phyloP scores from a whole-genome alignment of 345 rosid species.

The Linum trigynum region DNA sequence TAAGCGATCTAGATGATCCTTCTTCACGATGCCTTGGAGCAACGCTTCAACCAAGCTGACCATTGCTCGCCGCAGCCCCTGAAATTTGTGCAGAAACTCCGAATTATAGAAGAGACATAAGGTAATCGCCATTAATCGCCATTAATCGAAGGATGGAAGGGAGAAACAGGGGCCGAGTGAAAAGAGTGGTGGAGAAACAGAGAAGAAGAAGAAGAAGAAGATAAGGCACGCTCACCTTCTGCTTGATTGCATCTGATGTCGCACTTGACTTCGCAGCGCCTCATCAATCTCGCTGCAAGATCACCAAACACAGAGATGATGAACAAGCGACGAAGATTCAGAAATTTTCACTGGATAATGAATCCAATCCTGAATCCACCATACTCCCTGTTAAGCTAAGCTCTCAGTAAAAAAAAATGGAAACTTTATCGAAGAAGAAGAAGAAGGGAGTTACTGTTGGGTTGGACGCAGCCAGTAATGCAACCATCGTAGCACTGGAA shows the following conservation, averaged over 20 bases:
- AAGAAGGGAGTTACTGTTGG: background rate
- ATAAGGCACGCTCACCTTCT: background rate
- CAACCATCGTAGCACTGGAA: conserved; percentile 13
- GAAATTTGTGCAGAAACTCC: too few species aligned
- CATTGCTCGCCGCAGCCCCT: too few species aligned
- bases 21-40: too few species aligned
- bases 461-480: conserved; percentile 16
- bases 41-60: too few species aligned
- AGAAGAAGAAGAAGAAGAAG: too few species aligned
- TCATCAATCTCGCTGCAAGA: conserved; percentile 7
- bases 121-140: background rate
- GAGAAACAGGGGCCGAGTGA: background rate
- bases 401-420: background rate
- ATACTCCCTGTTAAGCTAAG: too few species aligned
- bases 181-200: background rate
- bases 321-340: background rate
- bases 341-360: too few species aligned
- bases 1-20: too few species aligned
- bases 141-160: background rate
- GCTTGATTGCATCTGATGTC: conserved; percentile 2
- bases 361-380: too few species aligned
- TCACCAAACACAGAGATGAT: background rate
- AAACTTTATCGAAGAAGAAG: background rate
- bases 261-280: conserved; percentile 13
- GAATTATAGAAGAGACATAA: too few species aligned